Percentiles rank a stretch among this genome's conserved stretches.
Conservation (phyloP, 441 rosid species). For the Syzygium syzygioides region DNA sequence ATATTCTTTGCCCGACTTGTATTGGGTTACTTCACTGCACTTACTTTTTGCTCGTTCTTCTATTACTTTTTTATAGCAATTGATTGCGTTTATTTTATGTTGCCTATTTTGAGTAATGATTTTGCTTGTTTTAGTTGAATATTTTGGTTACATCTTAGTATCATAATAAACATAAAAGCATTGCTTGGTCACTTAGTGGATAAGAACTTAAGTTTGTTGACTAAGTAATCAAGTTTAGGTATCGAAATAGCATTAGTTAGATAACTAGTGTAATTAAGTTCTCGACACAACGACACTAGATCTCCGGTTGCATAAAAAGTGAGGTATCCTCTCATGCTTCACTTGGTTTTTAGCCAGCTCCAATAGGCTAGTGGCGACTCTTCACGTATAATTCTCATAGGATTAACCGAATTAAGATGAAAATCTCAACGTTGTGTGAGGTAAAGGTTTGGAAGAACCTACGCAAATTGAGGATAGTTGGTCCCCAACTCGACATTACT, state of each 20-base stretch:
- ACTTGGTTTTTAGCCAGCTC: accelerated
- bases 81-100: too few species aligned
- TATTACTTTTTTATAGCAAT: too few species aligned
- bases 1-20: too few species aligned
- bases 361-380: background rate
- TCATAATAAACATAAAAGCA: background rate
- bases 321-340: accelerated
- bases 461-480: accelerated
- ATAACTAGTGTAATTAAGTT: background rate
- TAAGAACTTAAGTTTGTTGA: background rate
- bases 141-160: too few species aligned
- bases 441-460: background rate
- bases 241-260: background rate
- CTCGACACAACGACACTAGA: accelerated
- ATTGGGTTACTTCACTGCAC: too few species aligned
- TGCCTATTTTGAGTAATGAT: too few species aligned
- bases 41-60: too few species aligned
- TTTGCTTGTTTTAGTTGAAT: too few species aligned
- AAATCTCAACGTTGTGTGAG: accelerated
- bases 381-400: background rate
- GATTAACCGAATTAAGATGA: background rate
- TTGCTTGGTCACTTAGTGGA: background rate
- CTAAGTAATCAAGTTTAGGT: background rate
- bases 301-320: too few species aligned
- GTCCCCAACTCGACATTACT: background rate